A percentile compares a stretch with the other conserved stretches of the same genome.
These are phyloP conservation scores for Panaeolus papilionaceus DNA, from an alignment of 768 basidiomycete genomes.

Conservation along the genomic window DNA sequence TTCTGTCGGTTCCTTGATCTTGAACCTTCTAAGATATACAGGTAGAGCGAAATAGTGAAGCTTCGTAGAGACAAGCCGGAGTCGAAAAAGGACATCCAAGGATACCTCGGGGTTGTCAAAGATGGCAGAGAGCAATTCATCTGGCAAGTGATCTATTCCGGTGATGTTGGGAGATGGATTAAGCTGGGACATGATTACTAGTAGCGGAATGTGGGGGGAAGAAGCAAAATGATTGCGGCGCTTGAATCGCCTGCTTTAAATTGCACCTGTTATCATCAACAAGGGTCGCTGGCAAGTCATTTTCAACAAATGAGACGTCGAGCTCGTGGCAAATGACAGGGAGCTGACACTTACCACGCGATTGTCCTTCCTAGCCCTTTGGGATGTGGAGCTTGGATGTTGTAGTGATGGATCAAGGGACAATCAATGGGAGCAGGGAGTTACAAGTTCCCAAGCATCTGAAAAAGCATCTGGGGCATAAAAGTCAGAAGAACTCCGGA, in stretches of 20 bases:
- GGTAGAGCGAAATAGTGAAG: slow-evolving; percentile 28
- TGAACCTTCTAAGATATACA: slow-evolving; percentile 25
- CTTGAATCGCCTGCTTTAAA: neutral
- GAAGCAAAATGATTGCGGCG: neutral
- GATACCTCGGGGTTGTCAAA: slow-evolving; percentile 26
- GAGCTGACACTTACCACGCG: slow-evolving; percentile 1
- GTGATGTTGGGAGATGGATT: slow-evolving; percentile 1
- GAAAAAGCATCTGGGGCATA: neutral
- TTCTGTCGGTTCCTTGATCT: slow-evolving; percentile 24
- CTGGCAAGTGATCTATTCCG: slow-evolving; percentile 27
- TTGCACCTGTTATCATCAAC: neutral
- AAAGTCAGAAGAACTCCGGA: neutral
- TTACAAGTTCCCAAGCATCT: neutral
- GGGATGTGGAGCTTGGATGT: neutral
- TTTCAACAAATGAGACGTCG: slow-evolving; percentile 3
- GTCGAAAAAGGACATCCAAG: slow-evolving; percentile 22
- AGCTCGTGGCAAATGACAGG: slow-evolving; percentile 8
- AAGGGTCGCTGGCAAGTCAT: neutral
- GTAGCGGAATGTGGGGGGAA: neutral
- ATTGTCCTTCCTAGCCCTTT: neutral
- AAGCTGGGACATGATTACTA: neutral
- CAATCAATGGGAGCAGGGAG: neutral
- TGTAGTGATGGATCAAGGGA: neutral
- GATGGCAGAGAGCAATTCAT: slow-evolving; percentile 30
- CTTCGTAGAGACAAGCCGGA: slow-evolving; percentile 25